Base-by-base conservation (phyloP, 805 yeast genomes). In the Teunomyces cretensis region DNA sequence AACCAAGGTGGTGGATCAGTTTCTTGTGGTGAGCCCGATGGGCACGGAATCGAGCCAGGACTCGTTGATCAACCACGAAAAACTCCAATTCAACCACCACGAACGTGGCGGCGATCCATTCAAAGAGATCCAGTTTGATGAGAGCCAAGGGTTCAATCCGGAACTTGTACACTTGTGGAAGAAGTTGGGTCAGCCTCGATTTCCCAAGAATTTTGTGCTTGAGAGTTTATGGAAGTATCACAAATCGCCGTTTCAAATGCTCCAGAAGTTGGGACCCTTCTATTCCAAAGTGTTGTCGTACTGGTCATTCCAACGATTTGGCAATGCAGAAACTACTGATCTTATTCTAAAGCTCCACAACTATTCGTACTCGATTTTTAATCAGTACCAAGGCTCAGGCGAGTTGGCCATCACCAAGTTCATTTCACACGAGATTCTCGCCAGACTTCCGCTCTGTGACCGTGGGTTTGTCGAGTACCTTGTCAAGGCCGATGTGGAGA, bases 361-460 rank as follows among this genome's bases (percentile, higher is more conserved):
- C 45, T 71, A 70, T 51, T 69, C 74, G 0, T 71, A 59, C 44
- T 67, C 74, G 1, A 65, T 71, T 2, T 71, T 70, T 53, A 70
- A 70, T 51, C 76, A 71, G 52, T 70, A 52, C 51, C 74, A 67
- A 50, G 71, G 73, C 1, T 66, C 73, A 1, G 76, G 76, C 1
- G 76, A 71, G 46, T 56, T 71, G 46, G 75, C 76, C 30, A 70
- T 71, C 24, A 67, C 75, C 12, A 69, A 66, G 43, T 55, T 71
- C 13, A 64, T 71, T 30, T 69, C 61, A 48, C 72, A 66, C 48
- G 74, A 70, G 45, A 68, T 71, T 17, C 55, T 71, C 27, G 67
- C 76, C 1, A 50, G 56, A 16, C 50, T 71, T 14, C 76, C 76
- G 2, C 52, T 71, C n/a, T 57, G 72, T 44, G 75, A 70, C 44